These are phyloP conservation scores for Xanthoconium separans DNA, from an alignment of 1,284 basidiomycete species.

Conservation along the genomic window DNA sequence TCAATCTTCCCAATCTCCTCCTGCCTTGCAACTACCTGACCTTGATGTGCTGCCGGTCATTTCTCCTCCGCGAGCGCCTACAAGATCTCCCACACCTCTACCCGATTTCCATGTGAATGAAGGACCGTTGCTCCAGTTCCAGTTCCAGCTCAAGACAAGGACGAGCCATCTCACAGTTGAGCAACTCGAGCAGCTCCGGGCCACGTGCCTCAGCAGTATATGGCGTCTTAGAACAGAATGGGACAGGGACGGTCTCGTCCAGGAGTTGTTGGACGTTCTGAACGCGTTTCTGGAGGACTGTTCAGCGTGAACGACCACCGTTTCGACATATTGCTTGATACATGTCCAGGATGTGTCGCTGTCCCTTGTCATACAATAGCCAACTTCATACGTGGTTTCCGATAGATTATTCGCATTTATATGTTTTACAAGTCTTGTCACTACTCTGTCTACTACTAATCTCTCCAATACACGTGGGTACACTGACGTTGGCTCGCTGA, in stretches of 20 bases:
- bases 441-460: constrained; percentile 2
- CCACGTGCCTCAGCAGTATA: constrained; percentile 74
- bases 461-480: background rate
- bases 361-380: too few species aligned
- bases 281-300: constrained; percentile 63
- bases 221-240: constrained; percentile 84
- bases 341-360: too few species aligned
- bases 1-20: constrained; percentile 8
- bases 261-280: constrained; percentile 55
- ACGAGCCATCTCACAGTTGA: constrained; percentile 75
- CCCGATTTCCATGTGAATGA: constrained; percentile 68
- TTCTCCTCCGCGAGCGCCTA: constrained; percentile 39
- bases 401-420: constrained; percentile 34
- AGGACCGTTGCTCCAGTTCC: constrained; percentile 44
- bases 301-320: constrained; percentile 5
- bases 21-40: constrained; percentile 9
- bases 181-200: constrained; percentile 91
- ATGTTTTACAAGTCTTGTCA: constrained; percentile 8
- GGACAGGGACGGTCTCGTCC: constrained; percentile 72
- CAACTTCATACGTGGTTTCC: background rate
- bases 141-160: constrained; percentile 43
- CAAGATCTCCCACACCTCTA: constrained; percentile 58
- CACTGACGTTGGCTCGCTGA: too few species aligned
- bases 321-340: background rate
- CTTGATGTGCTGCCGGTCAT: constrained; percentile 19